Percentiles rank a stretch among this genome's conserved stretches.
Conservation (phyloP, 192 early-diverging fungal genomes). For the Backusella psychrophila region DNA sequence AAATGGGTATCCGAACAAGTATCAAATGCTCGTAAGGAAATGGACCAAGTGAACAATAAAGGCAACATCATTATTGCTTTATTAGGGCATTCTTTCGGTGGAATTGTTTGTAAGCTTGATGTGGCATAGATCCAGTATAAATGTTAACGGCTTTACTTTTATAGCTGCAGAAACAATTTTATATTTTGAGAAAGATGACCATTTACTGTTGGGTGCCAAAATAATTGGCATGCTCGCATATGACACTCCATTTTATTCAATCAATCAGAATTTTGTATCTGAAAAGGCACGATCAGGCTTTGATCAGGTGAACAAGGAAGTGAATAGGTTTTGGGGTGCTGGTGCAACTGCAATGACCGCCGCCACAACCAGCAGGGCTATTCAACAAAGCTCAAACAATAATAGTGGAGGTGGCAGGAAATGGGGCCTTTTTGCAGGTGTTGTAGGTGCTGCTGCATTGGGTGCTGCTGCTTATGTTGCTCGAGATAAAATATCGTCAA, state of each 20-base stretch:
- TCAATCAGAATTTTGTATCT: constrained; percentile 41
- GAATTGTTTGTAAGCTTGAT: constrained; percentile 51
- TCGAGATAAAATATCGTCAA: constrained; percentile 31
- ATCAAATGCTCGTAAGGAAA: constrained; percentile 27
- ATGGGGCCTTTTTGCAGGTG: constrained; percentile 46
- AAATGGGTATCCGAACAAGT: constrained; percentile 47
- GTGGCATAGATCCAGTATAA: not conserved
- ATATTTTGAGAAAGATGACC: constrained; percentile 13
- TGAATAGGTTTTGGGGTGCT: not conserved
- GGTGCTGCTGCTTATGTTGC: constrained; percentile 41
- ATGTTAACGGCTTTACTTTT: not conserved
- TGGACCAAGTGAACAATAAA: not conserved
- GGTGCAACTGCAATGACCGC: not conserved
- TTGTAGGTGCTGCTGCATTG: constrained; percentile 38
- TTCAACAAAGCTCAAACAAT: not conserved
- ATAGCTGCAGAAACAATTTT: constrained; percentile 52
- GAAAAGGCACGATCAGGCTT: constrained; percentile 36
- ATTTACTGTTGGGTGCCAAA: constrained; percentile 13
- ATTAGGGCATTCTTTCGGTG: constrained; percentile 56
- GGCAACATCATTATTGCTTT: constrained; percentile 24
- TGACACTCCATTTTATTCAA: constrained; percentile 55
- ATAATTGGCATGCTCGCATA: constrained; percentile 53
- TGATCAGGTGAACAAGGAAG: constrained; percentile 35
- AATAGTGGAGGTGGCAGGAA: not conserved
- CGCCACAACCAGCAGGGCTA: not conserved